Evolutionary conservation across 75 land plant species (phyloP).

Genomic region (Selaginella tamariscina): DNA sequence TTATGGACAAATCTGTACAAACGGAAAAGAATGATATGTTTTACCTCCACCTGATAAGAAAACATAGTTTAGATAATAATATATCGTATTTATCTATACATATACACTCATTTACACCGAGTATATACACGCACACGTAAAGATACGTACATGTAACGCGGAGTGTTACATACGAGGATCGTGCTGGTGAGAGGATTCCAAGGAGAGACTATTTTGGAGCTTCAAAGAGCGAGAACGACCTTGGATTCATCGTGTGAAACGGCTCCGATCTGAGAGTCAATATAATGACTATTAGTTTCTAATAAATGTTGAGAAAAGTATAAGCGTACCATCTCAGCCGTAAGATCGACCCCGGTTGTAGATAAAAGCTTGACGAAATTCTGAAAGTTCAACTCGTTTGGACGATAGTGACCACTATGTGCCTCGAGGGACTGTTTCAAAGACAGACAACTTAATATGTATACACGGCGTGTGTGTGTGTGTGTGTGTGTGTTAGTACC

Average conservation of each 20-base stretch:
- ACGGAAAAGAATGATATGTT: too few relatives aligned
- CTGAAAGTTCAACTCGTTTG: not conserved
- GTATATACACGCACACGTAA: not conserved
- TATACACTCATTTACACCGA: not conserved
- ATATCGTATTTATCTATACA: not conserved
- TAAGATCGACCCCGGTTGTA: not conserved
- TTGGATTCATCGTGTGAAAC: not conserved
- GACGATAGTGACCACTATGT: not conserved
- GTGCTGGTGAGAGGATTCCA: too few relatives aligned
- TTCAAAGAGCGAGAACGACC: not conserved
- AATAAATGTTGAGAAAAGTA: not conserved
- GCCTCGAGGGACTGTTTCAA: not conserved
- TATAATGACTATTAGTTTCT: not conserved
- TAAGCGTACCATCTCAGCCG: not conserved
- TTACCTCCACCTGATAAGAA: too few relatives aligned
- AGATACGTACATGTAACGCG: not conserved
- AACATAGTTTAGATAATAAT: not conserved
- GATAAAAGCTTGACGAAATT: not conserved
- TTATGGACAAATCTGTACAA: too few relatives aligned
- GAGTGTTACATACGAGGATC: not conserved
- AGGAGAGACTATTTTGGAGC: not conserved
- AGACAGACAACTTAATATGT: not conserved
- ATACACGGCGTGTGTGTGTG: too few relatives aligned
- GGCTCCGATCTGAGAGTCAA: not conserved
- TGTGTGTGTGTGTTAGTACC: constrained; percentile 33